Evolutionary conservation across 305 asterid species (phyloP).

Genomic region (Ilex paraguariensis): DNA sequence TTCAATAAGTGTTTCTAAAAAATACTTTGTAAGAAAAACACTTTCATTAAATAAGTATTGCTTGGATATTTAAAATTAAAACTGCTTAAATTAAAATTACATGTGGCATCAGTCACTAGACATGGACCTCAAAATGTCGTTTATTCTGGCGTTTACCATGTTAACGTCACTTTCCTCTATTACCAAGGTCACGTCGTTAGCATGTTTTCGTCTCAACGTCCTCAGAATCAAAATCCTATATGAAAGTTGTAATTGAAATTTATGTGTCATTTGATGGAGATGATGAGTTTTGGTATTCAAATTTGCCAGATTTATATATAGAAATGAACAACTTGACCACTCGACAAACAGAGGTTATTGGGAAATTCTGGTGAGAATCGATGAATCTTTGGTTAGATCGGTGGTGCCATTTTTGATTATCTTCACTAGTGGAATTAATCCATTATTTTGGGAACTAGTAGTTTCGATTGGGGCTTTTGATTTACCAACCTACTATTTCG

Average conservation of each 20-base stretch:
- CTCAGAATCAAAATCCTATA: conserved; percentile 9
- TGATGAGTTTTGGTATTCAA: conserved; percentile 90
- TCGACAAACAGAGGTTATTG: conserved; percentile 57
- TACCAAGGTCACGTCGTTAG: conserved; percentile 23
- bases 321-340: conserved; percentile 30
- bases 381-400: conserved; percentile 54
- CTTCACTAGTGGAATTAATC: conserved; percentile 78
- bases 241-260: conserved; percentile 76
- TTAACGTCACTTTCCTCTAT: conserved; percentile 55
- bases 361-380: conserved; percentile 61
- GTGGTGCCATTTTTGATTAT: conserved; percentile 76
- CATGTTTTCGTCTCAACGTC: conserved; percentile 6
- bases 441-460: conserved; percentile 80
- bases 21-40: too few species aligned
- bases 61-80: too few species aligned
- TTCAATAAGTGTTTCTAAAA: too few species aligned
- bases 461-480: conserved; percentile 83
- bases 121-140: too few species aligned
- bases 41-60: too few species aligned
- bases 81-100: too few species aligned
- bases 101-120: too few species aligned
- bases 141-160: conserved; percentile 50
- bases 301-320: conserved; percentile 68
- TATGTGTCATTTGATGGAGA: conserved; percentile 68
- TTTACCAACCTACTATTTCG: conserved; percentile 72